Percentiles rank a stretch among this genome's conserved stretches.
Evolutionary conservation across 2,329 filamentous ascomycete species (phyloP).

Genomic region (Talaromyces albobiverticillius): DNA sequence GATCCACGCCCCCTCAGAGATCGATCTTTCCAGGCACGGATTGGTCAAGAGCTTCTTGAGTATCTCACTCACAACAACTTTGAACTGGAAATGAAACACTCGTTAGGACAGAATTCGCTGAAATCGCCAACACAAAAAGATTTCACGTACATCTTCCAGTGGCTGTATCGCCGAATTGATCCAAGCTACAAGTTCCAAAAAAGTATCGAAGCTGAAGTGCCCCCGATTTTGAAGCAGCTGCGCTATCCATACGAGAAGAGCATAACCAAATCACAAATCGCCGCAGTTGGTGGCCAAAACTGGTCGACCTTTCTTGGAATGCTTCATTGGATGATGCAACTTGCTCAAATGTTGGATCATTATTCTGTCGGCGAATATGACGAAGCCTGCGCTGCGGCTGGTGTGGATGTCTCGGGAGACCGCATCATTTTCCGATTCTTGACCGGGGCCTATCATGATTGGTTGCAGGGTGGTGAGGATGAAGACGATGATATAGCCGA

Average conservation of each 20-base stretch:
- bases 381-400: constrained; percentile 82
- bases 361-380: constrained; percentile 79
- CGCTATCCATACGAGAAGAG: constrained; percentile 93
- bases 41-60: constrained; percentile 86
- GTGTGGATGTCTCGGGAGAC: constrained; percentile 82
- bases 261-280: constrained; percentile 94
- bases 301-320: constrained; percentile 94
- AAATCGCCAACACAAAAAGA: constrained; percentile 97
- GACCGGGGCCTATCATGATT: constrained; percentile 85
- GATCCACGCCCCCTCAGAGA: constrained; percentile 87
- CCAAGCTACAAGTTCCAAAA: constrained; percentile 91
- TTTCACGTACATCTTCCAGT: constrained; percentile 97
- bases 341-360: constrained; percentile 88
- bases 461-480: constrained; percentile 89
- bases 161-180: constrained; percentile 94
- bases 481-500: constrained; percentile 81
- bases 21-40: constrained; percentile 71
- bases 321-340: constrained; percentile 98
- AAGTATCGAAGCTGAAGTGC: constrained; percentile 91
- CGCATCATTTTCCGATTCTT: constrained; percentile 94
- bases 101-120: constrained; percentile 83
- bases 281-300: constrained; percentile 92
- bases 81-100: constrained; percentile 96
- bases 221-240: constrained; percentile 85
- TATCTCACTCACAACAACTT: constrained; percentile 93